phyloP scores from a whole-genome alignment of 148 eudicot genomes.

The Arctostaphylos glauca region DNA sequence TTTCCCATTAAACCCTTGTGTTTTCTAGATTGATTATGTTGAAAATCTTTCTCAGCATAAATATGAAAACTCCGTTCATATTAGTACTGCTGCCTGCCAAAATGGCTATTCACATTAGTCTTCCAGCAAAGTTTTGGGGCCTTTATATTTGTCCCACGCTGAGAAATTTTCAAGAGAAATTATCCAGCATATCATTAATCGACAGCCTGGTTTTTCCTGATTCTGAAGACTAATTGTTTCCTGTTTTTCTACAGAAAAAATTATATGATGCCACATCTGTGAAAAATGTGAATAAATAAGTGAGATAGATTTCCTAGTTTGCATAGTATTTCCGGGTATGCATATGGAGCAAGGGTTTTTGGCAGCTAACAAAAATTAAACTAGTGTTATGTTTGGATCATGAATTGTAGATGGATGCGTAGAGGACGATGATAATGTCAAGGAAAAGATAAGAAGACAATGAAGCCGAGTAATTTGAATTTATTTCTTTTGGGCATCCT shows the following conservation, averaged over 20 bases:
- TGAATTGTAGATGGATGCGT: not conserved
- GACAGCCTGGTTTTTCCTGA: not conserved
- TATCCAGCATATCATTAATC: not conserved
- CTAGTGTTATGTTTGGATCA: not conserved
- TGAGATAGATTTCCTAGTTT: not conserved
- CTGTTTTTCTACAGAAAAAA: not conserved
- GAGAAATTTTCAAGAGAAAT: not conserved
- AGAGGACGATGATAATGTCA: not conserved
- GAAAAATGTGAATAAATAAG: not conserved
- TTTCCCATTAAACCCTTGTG: not conserved
- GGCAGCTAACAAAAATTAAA: not conserved
- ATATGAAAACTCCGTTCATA: not conserved
- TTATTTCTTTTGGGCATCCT: not conserved
- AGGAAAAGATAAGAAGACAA: not conserved
- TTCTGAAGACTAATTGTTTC: not conserved
- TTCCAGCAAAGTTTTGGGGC: not conserved
- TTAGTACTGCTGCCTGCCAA: not conserved
- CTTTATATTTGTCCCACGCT: not conserved
- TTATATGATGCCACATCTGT: not conserved
- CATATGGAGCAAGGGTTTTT: not conserved
- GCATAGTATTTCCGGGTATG: not conserved
- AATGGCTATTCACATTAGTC: not conserved
- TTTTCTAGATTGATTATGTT: not conserved
- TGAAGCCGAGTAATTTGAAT: not conserved
- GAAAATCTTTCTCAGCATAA: not conserved